Conservation (phyloP, 495 filamentous ascomycete genomes). For the Penicillium diatomitis region DNA sequence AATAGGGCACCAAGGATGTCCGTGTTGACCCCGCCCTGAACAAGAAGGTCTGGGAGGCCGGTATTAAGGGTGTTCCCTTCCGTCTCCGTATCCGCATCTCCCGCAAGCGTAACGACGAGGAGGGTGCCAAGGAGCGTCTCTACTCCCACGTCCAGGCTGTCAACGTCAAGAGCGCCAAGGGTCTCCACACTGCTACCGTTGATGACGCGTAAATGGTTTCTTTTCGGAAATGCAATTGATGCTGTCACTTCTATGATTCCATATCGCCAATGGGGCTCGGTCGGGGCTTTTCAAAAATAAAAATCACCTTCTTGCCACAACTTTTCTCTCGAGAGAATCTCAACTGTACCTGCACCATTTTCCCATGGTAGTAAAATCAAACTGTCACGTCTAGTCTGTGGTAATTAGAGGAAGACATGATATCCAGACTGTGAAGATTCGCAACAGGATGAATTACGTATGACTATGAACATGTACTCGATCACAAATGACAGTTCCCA, state of each 20-base stretch:
- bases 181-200: conserved; percentile 78
- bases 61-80: conserved; percentile 97
- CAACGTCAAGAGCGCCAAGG: conserved; percentile 98
- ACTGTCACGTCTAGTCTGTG: too few species aligned
- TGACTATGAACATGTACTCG: too few species aligned
- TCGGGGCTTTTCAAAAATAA: conserved; percentile 23
- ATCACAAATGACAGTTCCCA: too few species aligned
- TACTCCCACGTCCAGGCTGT: conserved; percentile 99
- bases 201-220: conserved; percentile 39
- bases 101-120: conserved; percentile 99
- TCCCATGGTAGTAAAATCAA: too few species aligned
- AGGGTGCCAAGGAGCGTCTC: conserved; percentile 95
- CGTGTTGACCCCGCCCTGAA: conserved; percentile 96
- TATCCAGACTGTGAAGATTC: too few species aligned
- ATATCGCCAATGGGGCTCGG: conserved; percentile 20
- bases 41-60: conserved; percentile 99
- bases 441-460: too few species aligned
- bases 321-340: not conserved
- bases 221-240: conserved; percentile 1
- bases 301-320: conserved; percentile 19
- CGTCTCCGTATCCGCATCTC: conserved; percentile 95
- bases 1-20: conserved; percentile 91
- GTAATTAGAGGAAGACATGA: too few species aligned
- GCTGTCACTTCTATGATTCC: conserved; percentile 23
- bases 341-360: too few species aligned